These are phyloP conservation scores for Bruguiera sexangula DNA, from an alignment of 345 rosid species.

Conservation along the genomic window DNA sequence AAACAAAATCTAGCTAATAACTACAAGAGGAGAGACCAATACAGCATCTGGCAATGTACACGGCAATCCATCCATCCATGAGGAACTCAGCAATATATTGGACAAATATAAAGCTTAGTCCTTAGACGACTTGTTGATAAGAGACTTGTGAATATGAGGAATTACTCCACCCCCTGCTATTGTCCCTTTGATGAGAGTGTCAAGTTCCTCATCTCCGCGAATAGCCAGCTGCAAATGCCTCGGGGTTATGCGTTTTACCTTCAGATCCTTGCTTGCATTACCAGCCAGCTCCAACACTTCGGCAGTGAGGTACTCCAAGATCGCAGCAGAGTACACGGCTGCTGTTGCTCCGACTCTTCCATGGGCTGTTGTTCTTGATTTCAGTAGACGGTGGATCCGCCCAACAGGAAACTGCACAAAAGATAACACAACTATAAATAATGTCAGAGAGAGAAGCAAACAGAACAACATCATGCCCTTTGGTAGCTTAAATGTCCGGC, in stretches of 20 bases:
- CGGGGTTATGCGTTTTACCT: constrained; percentile 30
- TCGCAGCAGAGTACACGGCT: constrained; percentile 24
- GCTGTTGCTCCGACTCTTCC: constrained; percentile 38
- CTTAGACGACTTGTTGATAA: constrained; percentile 28
- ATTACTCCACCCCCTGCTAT: constrained; percentile 28
- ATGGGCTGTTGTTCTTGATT: constrained; percentile 25
- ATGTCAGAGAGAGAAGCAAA: background rate
- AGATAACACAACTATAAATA: background rate
- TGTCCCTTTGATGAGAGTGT: constrained; percentile 24
- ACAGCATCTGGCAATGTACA: background rate
- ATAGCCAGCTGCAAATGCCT: constrained; percentile 31
- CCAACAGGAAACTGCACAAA: constrained; percentile 26
- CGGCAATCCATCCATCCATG: background rate
- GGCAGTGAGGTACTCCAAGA: constrained; percentile 27
- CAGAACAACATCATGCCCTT: background rate
- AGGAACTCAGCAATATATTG: background rate
- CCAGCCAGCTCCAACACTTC: constrained; percentile 32
- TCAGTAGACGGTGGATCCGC: constrained; percentile 23
- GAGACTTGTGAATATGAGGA: constrained; percentile 32
- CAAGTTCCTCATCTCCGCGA: constrained; percentile 33
- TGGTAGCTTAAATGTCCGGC: no score
- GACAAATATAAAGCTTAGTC: background rate
- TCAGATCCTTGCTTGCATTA: constrained; percentile 33
- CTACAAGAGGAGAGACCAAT: background rate
- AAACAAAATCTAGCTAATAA: background rate